Base-by-base conservation (phyloP, 2,329 filamentous ascomycete species). In the Ophidiomyces ophidiicola region DNA sequence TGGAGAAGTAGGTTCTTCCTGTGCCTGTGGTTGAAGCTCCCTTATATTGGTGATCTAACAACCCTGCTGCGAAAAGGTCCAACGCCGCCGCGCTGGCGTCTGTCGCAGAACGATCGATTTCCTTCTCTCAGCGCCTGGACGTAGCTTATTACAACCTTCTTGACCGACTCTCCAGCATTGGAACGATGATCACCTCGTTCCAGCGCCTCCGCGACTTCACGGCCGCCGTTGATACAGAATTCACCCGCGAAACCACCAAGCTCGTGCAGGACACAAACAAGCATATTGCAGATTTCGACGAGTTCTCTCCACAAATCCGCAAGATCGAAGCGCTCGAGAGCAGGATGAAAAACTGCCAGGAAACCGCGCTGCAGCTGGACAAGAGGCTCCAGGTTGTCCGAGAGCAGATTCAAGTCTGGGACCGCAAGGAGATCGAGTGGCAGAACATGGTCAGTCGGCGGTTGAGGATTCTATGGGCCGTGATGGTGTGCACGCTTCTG, bases 1-100 rank as follows among this genome's bases (percentile, higher is more conserved):
- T 78, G 42, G 82, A 86, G 50, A 75, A 77, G 55, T 87, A 76
- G 57, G 79, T 76, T 2, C 12, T 20, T 2, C 17, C 21, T 18
- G 21, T 2, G 11, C 2, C 32, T 2, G 3, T 5, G 5, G 5
- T 8, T 10, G n/a, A 3, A 25, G 4, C 20, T 17, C 24, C 4
- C 25, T 6, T 15, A 11, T 15, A 24, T 30, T 29, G 29, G 11
- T 24, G 23, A 18, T 26, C 29, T 39, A 35, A 32, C 17, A 12
- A 8, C n/a, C 7, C 8, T 28, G 14, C 23, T 3, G 8, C 11
- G 37, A 6, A n/a, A 31, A 51, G 42, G 23, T 33, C 39, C 31
- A 52, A 46, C 26, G 58, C 57, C 6, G 53, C 52, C 12, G 53
- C 57, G 11, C 50, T 66, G 19, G 48, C 53, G 6, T 49, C 55